These are phyloP conservation scores for Conringia planisiliqua DNA, from an alignment of 345 rosid species.

Conservation along the genomic window DNA sequence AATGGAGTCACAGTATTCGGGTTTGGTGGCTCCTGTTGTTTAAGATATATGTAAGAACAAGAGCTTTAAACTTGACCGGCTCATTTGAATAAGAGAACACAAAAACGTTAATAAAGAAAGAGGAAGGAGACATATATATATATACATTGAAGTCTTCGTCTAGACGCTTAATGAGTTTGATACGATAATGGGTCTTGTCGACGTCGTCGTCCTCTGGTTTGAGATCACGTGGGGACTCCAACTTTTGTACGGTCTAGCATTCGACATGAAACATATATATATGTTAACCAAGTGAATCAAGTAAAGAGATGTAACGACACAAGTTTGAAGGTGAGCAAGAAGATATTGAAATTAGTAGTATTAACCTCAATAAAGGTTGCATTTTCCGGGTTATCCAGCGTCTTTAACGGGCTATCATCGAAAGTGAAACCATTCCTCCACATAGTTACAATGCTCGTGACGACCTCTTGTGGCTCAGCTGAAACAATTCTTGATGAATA, in stretches of 20 bases:
- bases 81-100: not conserved
- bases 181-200: too few species aligned
- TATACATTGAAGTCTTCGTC: slow-evolving; percentile 58
- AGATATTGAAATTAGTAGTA: slow-evolving; percentile 10
- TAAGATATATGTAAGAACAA: not conserved
- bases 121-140: not conserved
- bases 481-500: slow-evolving; percentile 1
- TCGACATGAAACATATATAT: not conserved
- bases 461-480: slow-evolving; percentile 31
- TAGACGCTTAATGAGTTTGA: slow-evolving; percentile 46
- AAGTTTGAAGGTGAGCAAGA: not conserved
- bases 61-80: not conserved
- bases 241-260: slow-evolving; percentile 45
- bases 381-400: slow-evolving; percentile 61
- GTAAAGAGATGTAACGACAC: not conserved
- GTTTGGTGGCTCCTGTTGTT: slow-evolving; percentile 48
- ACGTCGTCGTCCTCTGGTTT: slow-evolving; percentile 16
- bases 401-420: slow-evolving; percentile 54
- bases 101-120: not conserved
- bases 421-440: slow-evolving; percentile 79
- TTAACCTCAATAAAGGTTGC: slow-evolving; percentile 61
- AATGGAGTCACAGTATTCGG: slow-evolving; percentile 28
- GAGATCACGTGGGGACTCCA: slow-evolving; percentile 53
- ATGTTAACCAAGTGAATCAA: not conserved
- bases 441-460: slow-evolving; percentile 40